Percentiles rank a stretch among this genome's conserved stretches.
These are phyloP conservation scores for Ustilago shanxiensis DNA, from an alignment of 1,284 basidiomycete species.

Conservation along the genomic window DNA sequence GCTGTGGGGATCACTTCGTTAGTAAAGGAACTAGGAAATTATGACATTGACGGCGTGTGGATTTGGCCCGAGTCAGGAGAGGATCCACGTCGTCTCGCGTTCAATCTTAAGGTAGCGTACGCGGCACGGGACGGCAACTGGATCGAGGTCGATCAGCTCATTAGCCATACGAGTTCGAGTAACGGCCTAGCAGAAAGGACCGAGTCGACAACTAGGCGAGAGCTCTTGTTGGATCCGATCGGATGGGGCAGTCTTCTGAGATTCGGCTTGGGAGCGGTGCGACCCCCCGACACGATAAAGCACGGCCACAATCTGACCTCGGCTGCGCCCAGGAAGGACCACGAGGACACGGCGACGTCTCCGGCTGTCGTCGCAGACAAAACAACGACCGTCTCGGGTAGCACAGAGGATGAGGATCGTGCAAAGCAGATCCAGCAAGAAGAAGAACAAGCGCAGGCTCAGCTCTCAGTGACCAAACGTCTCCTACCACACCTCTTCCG, in stretches of 20 bases:
- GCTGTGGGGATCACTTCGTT: background rate
- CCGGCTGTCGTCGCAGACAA: background rate
- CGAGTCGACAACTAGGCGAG: background rate
- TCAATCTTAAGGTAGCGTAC: conserved; percentile 37
- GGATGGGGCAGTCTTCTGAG: conserved; percentile 37
- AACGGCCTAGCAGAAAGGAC: background rate
- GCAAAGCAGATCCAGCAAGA: conserved; percentile 1
- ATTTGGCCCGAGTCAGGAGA: conserved; percentile 28
- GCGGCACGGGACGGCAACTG: conserved; percentile 33
- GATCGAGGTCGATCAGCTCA: conserved; percentile 30
- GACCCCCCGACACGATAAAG: background rate
- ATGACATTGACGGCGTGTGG: conserved; percentile 16
- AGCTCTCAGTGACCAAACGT: conserved; percentile 31
- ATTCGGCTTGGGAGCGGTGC: conserved; percentile 24
- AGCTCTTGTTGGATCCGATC: conserved; percentile 10
- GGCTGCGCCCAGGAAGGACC: background rate
- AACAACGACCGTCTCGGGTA: background rate
- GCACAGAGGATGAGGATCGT: conserved; percentile 4
- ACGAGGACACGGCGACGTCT: background rate
- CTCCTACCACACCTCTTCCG: conserved; percentile 31
- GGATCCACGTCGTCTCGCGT: conserved; percentile 25
- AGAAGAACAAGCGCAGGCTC: conserved; percentile 27
- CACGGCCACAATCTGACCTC: background rate
- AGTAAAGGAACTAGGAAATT: conserved; percentile 1
- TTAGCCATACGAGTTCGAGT: conserved; percentile 6